Percentiles rank a stretch among this genome's conserved stretches.
These are phyloP conservation scores for Symbiotaphrina buchneri DNA, from an alignment of 495 filamentous ascomycete species.

Conservation along the genomic window DNA sequence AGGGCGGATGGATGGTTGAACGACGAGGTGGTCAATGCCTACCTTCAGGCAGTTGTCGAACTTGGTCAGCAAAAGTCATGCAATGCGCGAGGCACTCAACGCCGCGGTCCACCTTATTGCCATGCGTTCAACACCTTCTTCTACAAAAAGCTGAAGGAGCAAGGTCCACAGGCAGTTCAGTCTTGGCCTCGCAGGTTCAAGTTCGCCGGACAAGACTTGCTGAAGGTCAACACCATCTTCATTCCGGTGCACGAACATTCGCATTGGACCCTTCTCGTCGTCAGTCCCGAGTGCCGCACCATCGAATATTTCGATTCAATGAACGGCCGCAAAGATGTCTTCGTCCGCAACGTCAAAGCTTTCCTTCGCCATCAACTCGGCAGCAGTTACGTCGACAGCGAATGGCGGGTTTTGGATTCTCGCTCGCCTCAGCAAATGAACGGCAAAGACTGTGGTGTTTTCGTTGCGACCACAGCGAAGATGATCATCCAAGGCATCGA, in stretches of 20 bases:
- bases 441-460: constrained; percentile 61
- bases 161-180: constrained; percentile 22
- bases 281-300: constrained; percentile 35
- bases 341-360: constrained; percentile 18
- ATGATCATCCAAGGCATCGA: constrained; percentile 41
- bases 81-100: constrained; percentile 16
- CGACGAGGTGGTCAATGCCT: constrained; percentile 23
- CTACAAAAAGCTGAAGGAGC: constrained; percentile 32
- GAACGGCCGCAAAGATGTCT: constrained; percentile 10
- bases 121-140: constrained; percentile 55
- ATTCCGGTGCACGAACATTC: constrained; percentile 28
- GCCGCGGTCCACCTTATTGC: constrained; percentile 32
- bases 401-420: constrained; percentile 33
- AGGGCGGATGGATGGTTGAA: constrained; percentile 44
- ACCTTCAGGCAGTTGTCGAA: constrained; percentile 27
- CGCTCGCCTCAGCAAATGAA: constrained; percentile 38
- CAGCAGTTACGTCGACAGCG: constrained; percentile 22
- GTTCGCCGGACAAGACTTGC: constrained; percentile 25
- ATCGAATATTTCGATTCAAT: constrained; percentile 65
- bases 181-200: constrained; percentile 33
- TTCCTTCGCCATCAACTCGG: constrained; percentile 40
- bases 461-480: constrained; percentile 51
- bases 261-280: constrained; percentile 47
- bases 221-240: constrained; percentile 35
- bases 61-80: constrained; percentile 13